Conservation (phyloP, 192 early-diverging fungal species). For the Coemansia sp. region DNA sequence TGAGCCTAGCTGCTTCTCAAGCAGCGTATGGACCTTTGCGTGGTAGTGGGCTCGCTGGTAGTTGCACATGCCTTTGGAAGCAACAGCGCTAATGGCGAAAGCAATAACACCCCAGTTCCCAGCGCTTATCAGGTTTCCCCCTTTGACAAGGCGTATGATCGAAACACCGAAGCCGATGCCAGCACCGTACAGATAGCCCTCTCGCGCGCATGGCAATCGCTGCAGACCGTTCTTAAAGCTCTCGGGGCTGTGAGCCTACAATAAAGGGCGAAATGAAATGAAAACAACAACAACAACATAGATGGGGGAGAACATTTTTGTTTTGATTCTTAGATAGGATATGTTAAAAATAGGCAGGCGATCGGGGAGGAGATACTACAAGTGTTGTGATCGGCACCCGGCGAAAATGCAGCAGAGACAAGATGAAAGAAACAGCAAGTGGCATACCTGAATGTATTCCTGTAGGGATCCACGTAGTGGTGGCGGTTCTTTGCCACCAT, state of each 20-base stretch:
- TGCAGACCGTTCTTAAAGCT: constrained; percentile 22
- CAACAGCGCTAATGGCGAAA: constrained; percentile 30
- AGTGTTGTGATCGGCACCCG: not conserved
- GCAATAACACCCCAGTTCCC: constrained; percentile 45
- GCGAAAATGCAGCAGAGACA: not conserved
- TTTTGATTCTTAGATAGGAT: not conserved
- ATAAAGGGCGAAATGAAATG: not conserved
- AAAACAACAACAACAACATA: too few relatives aligned
- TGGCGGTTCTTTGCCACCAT: not conserved
- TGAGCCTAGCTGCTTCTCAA: constrained; percentile 19
- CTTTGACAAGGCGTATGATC: constrained; percentile 36
- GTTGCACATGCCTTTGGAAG: constrained; percentile 41
- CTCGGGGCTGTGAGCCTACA: constrained; percentile 43
- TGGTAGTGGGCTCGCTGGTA: constrained; percentile 41
- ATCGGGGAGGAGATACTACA: not conserved
- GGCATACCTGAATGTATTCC: constrained; percentile 1
- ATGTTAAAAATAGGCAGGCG: too few relatives aligned
- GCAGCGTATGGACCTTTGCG: constrained; percentile 33
- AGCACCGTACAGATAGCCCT: constrained; percentile 48
- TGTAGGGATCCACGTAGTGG: constrained; percentile 1
- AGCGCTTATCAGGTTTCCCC: constrained; percentile 28
- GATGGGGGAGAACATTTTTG: not conserved
- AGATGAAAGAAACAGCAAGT: not conserved
- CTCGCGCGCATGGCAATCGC: constrained; percentile 45
- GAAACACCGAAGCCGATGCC: constrained; percentile 27